These are phyloP conservation scores for Vigna mungo DNA, from an alignment of 306 rosid genomes.

Conservation along the genomic window DNA sequence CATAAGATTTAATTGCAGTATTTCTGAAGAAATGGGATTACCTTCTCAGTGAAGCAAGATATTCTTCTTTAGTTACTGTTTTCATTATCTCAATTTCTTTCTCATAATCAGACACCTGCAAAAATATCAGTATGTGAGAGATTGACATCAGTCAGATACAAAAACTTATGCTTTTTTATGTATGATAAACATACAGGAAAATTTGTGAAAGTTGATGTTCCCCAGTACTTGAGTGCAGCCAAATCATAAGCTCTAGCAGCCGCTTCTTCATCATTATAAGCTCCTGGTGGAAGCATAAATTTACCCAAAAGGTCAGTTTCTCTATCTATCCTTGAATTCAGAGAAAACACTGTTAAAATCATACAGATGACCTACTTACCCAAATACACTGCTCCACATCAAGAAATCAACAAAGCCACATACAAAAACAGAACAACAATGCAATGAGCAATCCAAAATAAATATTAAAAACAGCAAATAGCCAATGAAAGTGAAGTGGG, in stretches of 20 bases:
- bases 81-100: constrained; percentile 80
- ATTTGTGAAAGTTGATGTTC: constrained; percentile 79
- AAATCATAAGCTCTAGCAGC: constrained; percentile 97
- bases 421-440: constrained; percentile 28
- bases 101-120: constrained; percentile 73
- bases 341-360: constrained; percentile 1
- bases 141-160: constrained; percentile 1
- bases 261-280: constrained; percentile 92
- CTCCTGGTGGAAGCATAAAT: constrained; percentile 57
- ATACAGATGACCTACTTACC: constrained; percentile 55
- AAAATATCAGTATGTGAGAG: background rate
- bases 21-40: constrained; percentile 34
- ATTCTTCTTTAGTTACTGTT: constrained; percentile 85
- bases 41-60: constrained; percentile 93
- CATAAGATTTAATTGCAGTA: background rate
- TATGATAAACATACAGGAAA: constrained; percentile 56
- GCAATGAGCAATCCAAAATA: constrained; percentile 34
- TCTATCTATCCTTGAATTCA: background rate
- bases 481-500: constrained; percentile 11
- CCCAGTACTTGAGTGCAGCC: constrained; percentile 95
- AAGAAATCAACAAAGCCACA: constrained; percentile 43
- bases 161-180: background rate
- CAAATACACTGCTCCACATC: constrained; percentile 70
- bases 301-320: constrained; percentile 19
- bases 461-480: background rate